Evolutionary conservation across 257 asterid species (phyloP).

Genomic region (Rauvolfia tetraphylla): DNA sequence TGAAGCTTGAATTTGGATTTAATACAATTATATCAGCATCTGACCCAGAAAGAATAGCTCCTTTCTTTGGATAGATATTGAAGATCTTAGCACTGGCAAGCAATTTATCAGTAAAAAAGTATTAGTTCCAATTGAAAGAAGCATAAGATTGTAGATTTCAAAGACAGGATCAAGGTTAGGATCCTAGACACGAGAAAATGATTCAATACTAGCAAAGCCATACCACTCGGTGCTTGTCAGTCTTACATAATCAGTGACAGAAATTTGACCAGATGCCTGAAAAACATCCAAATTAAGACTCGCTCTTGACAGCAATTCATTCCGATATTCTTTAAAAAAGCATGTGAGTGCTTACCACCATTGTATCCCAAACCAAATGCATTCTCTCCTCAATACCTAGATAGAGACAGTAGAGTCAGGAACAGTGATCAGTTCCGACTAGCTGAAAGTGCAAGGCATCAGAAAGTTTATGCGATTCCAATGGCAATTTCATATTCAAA

Average conservation of each 20-base stretch:
- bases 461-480: slow-evolving; percentile 7
- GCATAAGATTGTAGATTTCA: neutral
- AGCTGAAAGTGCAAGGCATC: slow-evolving; percentile 54
- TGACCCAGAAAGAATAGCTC: slow-evolving; percentile 85
- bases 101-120: neutral
- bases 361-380: slow-evolving; percentile 93
- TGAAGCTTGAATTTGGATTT: slow-evolving; percentile 81
- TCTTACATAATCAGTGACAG: slow-evolving; percentile 76
- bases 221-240: slow-evolving; percentile 94
- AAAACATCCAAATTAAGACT: neutral
- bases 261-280: slow-evolving; percentile 77
- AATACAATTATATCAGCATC: slow-evolving; percentile 92
- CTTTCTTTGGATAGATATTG: slow-evolving; percentile 93
- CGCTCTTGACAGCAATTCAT: neutral
- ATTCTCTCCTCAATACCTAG: slow-evolving; percentile 95
- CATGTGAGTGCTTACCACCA: slow-evolving; percentile 72
- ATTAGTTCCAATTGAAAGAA: neutral
- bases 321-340: neutral
- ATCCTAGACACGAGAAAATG: neutral
- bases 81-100: slow-evolving; percentile 75
- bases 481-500: neutral
- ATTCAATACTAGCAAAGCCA: neutral
- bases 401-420: slow-evolving; percentile 11
- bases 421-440: slow-evolving; percentile 98
- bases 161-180: neutral